These are phyloP conservation scores for Aspergillus carbonarius DNA, from an alignment of 2,329 filamentous ascomycete species.

Conservation along the genomic window DNA sequence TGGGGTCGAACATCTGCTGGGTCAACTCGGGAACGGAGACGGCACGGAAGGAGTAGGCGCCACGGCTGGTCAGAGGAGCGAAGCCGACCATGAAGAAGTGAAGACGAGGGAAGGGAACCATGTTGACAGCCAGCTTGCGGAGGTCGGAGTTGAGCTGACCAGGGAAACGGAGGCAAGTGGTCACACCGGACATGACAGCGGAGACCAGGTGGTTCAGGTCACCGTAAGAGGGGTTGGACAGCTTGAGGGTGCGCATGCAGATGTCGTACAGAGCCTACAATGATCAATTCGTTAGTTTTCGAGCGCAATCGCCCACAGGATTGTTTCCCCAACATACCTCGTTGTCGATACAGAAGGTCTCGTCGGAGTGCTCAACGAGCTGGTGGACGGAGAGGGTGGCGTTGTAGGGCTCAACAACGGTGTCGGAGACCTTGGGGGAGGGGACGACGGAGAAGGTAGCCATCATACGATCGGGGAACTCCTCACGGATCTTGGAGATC, in stretches of 20 bases:
- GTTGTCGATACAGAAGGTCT: constrained; percentile 99
- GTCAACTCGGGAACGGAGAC: constrained; percentile 97
- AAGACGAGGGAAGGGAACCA: constrained; percentile 99
- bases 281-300: not conserved
- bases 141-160: constrained; percentile 99
- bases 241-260: constrained; percentile 99
- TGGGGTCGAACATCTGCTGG: constrained; percentile 99
- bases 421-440: constrained; percentile 99
- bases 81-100: constrained; percentile 99
- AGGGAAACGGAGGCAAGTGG: constrained; percentile 97
- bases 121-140: constrained; percentile 99
- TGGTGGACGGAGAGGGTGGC: constrained; percentile 98
- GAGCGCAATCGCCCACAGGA: not conserved
- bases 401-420: constrained; percentile 99
- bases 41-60: constrained; percentile 92
- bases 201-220: constrained; percentile 99
- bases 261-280: constrained; percentile 90
- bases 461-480: constrained; percentile 99
- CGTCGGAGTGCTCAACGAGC: constrained; percentile 99
- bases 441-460: constrained; percentile 98
- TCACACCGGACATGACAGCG: constrained; percentile 99
- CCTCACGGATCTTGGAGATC: constrained; percentile 99
- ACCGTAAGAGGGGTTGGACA: constrained; percentile 96
- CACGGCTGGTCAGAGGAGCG: constrained; percentile 92
- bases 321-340: constrained; percentile 56